Percentiles rank a stretch among this genome's conserved stretches.
Conservation (phyloP, 2,329 filamentous ascomycete genomes). For the Trichoderma simmonsii region DNA sequence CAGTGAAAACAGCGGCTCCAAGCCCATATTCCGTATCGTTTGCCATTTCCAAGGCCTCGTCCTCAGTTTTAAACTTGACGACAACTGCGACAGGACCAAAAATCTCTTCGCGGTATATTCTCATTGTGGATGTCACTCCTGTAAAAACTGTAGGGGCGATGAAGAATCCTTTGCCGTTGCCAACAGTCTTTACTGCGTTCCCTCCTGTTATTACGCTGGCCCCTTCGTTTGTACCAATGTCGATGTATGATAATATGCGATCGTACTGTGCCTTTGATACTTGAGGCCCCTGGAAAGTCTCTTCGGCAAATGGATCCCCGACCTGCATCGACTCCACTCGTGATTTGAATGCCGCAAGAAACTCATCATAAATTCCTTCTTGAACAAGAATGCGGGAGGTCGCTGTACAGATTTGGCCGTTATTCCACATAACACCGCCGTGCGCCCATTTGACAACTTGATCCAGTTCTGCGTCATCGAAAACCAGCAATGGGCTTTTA, state of each 20-base stretch:
- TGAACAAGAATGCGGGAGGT: neutral
- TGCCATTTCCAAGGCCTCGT: neutral
- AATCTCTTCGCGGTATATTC: neutral
- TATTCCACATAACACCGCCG: neutral
- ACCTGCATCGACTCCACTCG: neutral
- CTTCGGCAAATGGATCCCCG: constrained; percentile 23
- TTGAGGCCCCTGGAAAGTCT: constrained; percentile 39
- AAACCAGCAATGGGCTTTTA: constrained; percentile 41
- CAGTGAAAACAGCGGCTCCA: neutral
- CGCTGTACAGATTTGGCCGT: neutral
- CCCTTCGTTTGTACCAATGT: neutral
- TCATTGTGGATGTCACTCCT: neutral
- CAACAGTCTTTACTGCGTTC: neutral
- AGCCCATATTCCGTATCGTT: neutral
- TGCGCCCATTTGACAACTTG: neutral
- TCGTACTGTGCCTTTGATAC: constrained; percentile 34
- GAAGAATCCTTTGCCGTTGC: neutral
- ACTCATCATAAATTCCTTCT: neutral
- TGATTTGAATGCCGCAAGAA: neutral
- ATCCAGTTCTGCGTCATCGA: neutral
- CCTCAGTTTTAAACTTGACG: neutral
- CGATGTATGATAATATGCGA: constrained; percentile 31
- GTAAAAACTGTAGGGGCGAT: neutral
- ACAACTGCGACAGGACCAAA: neutral
- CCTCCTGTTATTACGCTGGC: neutral